Percentiles rank a stretch among this genome's conserved stretches.
Evolutionary conservation across 2,329 filamentous ascomycete species (phyloP).

Genomic region (Chalara sp.): DNA sequence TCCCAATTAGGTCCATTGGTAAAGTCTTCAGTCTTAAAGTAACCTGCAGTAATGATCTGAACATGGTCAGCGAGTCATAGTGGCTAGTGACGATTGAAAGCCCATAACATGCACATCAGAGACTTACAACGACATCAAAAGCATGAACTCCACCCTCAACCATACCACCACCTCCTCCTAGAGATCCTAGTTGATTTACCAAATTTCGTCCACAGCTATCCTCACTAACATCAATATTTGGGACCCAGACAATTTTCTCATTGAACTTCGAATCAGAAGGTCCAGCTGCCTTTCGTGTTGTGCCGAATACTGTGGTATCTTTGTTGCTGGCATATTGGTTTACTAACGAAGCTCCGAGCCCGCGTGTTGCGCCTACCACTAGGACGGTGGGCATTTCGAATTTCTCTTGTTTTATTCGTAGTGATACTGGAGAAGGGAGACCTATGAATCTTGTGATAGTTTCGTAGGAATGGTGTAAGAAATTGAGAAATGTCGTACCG

Average conservation of each 20-base stretch:
- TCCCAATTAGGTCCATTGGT: slow-evolving; percentile 54
- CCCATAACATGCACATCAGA: no score
- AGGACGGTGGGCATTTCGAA: slow-evolving; percentile 34
- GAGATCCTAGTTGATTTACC: slow-evolving; percentile 33
- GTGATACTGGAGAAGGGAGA: no score
- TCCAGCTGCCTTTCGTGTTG: slow-evolving; percentile 38
- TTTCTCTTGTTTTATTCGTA: no score
- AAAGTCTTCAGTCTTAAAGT: slow-evolving; percentile 62
- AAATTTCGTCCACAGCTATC: slow-evolving; percentile 41
- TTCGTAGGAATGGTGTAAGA: no score
- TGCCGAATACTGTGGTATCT: slow-evolving; percentile 49
- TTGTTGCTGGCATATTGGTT: slow-evolving; percentile 46
- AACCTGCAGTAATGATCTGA: slow-evolving; percentile 61
- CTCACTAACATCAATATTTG: slow-evolving; percentile 47
- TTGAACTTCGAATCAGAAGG: slow-evolving; percentile 21
- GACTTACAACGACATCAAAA: slow-evolving; percentile 38
- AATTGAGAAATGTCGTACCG: no score
- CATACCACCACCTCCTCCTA: slow-evolving; percentile 21
- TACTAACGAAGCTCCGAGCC: slow-evolving; percentile 56
- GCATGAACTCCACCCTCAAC: slow-evolving; percentile 25
- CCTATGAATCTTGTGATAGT: no score
- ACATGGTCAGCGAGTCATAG: neutral
- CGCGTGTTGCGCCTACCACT: slow-evolving; percentile 62
- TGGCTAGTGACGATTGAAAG: no score
- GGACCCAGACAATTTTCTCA: slow-evolving; percentile 47